Base-by-base conservation (phyloP, 1,139 yeast genomes). In the Candida albicans region DNA sequence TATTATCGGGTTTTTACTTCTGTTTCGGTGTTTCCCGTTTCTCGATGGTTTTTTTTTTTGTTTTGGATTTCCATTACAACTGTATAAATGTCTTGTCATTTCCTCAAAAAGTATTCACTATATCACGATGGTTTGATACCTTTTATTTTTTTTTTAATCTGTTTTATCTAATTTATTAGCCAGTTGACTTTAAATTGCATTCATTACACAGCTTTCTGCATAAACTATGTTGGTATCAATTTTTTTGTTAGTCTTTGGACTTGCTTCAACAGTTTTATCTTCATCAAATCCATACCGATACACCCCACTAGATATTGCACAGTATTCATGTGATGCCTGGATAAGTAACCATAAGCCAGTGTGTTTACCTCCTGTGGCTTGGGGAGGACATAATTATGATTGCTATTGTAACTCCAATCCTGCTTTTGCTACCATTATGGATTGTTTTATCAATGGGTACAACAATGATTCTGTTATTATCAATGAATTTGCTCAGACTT, bases 371-470 rank as follows among this genome's bases (percentile, higher is more conserved):
- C 43, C 39, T 9, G 28, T 22, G 4, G 43, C 13, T 9, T 40
- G 39, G 39, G 43, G 39, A 12, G 45, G 42, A 13, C 34, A 44
- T 18, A 43, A 42, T 40, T 36, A 33, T 14, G 33, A 35, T 8
- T 58, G 62, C 39, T 52, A 41, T 25, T 58, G 62, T 48, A 39
- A 38, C 14, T 42, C 41, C n/a, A 49, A 45, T 26, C 40, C 52
- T 15, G 59, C 57, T 1, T 55, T 58, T 33, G 59, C 54, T 8
- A 52, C 55, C 15, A 37, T 57, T 22, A 38, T 55, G 18, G 53
- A 55, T 32, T 58, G 53, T 44, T 37, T 49, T 9, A 43, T 47
- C 15, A 33, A 43, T 25, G 52, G 62, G 5, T 56, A 50, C 37
- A 29, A 46, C 13, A 57, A 55, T 38, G 43, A 47, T 13, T 43